Conservation (phyloP, 2,329 filamentous ascomycete genomes). For the Fusarium metavorans region DNA sequence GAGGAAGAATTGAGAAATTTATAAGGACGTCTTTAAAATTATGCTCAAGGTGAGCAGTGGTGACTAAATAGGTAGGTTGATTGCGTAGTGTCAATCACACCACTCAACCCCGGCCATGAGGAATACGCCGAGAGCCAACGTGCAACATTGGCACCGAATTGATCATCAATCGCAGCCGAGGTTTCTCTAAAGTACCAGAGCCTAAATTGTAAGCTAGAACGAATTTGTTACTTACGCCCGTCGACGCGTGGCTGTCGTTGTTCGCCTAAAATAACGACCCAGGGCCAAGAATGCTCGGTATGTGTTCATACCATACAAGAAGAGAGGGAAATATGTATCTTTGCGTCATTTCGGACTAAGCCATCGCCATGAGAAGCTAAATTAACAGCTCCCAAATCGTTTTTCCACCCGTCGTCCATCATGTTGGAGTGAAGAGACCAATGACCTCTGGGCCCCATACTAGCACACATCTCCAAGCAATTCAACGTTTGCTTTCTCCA, state of each 20-base stretch:
- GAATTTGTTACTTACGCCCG: background rate
- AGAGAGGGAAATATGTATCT: background rate
- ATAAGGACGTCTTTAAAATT: background rate
- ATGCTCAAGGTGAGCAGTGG: background rate
- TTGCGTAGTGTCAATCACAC: constrained; percentile 4
- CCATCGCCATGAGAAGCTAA: background rate
- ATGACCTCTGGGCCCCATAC: background rate
- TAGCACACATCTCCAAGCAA: background rate
- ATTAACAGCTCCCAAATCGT: background rate
- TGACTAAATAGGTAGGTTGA: background rate
- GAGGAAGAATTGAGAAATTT: background rate
- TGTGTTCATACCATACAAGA: background rate
- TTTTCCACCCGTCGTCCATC: background rate
- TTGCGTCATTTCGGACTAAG: background rate
- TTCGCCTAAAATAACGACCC: background rate
- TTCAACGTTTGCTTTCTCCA: background rate
- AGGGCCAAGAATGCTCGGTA: background rate
- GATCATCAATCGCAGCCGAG: background rate
- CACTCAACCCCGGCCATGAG: constrained; percentile 10
- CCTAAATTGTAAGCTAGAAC: background rate
- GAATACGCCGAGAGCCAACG: background rate
- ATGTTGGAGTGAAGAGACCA: background rate
- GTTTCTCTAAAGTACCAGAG: background rate
- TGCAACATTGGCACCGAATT: background rate
- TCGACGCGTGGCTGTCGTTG: background rate